Evolutionary conservation across 2,329 filamentous ascomycete genomes (phyloP).

Genomic region (Colletotrichum abscissum): DNA sequence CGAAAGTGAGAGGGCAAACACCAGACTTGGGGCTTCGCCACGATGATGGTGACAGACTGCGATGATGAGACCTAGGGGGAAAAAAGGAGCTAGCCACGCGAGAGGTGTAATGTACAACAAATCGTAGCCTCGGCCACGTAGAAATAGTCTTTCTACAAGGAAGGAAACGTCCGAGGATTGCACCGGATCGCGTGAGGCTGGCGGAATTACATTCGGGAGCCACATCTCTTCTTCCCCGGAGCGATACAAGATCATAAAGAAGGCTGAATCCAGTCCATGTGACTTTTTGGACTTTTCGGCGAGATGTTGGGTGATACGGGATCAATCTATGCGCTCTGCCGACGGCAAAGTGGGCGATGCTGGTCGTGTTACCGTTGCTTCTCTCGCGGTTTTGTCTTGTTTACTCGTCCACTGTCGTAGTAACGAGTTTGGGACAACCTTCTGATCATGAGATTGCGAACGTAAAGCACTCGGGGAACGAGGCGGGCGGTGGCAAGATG

Average conservation of each 20-base stretch:
- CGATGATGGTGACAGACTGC: neutral
- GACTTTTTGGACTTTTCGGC: neutral
- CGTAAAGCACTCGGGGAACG: neutral
- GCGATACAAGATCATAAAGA: neutral
- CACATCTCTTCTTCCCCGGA: neutral
- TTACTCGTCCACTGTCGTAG: neutral
- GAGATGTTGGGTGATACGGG: neutral
- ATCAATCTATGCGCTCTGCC: neutral
- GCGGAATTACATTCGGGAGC: neutral
- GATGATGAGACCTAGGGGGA: neutral
- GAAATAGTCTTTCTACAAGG: too few relatives aligned
- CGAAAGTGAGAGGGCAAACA: neutral
- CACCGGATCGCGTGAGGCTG: neutral
- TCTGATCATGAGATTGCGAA: neutral
- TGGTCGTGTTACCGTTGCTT: neutral
- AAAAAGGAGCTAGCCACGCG: neutral
- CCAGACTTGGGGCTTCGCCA: neutral
- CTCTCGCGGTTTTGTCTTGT: neutral
- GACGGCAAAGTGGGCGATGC: neutral
- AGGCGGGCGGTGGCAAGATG: neutral
- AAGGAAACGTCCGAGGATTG: neutral
- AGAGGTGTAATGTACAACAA: neutral
- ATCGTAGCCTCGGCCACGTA: too few relatives aligned
- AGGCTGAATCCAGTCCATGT: neutral
- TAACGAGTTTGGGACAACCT: neutral